Base-by-base conservation (phyloP, 1,284 basidiomycete species). In the Cryptococcus deneoformans region DNA sequence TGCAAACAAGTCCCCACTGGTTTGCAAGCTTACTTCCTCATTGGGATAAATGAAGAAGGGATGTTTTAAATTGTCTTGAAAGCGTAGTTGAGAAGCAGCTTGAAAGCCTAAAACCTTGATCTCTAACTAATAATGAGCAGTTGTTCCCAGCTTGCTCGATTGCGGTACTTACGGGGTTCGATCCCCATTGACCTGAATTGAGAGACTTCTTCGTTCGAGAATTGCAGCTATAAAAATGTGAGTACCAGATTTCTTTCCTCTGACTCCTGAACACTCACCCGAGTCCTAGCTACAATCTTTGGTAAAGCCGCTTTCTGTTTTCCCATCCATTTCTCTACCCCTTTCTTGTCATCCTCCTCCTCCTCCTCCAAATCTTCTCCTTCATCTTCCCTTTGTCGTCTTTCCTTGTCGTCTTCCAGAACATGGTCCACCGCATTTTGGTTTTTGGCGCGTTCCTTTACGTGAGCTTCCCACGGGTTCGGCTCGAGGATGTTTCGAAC, bases 101-200 rank as follows among this genome's bases (percentile, higher is more conserved):
- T 94, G 91, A 81, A 98, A 99, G 3, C 95, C 96, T 24, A 99
- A 84, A 4, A 99, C 84, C 74, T 88, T 91, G 71, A 99, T 85
- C 54, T 74, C 73, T 77, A 49, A 16, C 11, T 24, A 16, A 54
- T 37, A 52, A 11, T 37, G 48, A 54, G 49, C 40, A 42, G 6
- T 42, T 16, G 16, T 16, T 42, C 11, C 11, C 40, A 42, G 6
- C 3, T 42, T 42, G 2, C 16, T 42, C 16, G 3, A 42, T 29
- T 5, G 39, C 11, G 9, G 8, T 14, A 75, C 82, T 60, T 60
- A 89, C 90, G 84, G 59, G 91, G 87, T 62, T 87, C 81, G 46
- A 91, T 76, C 10, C 86, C 88, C 60, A 93, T 71, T 0, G 87
- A 89, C 60, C 89, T 86, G 78, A 97, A 89, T 12, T 85, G 83